Evolutionary conservation across 164 flowering plant genomes (phyloP).

Genomic region (Chimonanthus praecox): DNA sequence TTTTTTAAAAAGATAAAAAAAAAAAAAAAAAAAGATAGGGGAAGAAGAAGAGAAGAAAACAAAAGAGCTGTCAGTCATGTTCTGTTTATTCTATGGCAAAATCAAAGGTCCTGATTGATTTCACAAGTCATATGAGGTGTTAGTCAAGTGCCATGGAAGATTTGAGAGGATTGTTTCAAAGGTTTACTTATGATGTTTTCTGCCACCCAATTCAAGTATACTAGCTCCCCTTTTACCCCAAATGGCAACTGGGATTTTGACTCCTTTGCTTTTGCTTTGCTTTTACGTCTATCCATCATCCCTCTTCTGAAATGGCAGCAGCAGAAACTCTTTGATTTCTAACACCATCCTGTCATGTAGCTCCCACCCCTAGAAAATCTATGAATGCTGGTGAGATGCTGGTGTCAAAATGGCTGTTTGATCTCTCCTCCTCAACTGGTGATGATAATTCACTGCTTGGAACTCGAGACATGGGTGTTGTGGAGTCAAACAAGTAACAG

Average conservation of each 20-base stretch:
- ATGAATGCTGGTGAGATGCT: constrained; percentile 44
- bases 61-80: background rate
- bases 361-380: constrained; percentile 86
- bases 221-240: background rate
- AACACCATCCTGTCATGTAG: constrained; percentile 28
- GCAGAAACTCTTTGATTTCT: too few species aligned
- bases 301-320: too few species aligned
- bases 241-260: background rate
- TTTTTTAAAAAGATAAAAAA: too few species aligned
- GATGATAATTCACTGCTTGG: constrained; percentile 27
- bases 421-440: constrained; percentile 13
- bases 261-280: background rate
- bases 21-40: background rate
- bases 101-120: background rate
- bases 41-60: background rate
- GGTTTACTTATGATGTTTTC: constrained; percentile 11
- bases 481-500: constrained; percentile 22
- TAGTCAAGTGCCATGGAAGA: background rate
- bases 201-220: constrained; percentile 3
- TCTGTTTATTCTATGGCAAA: background rate
- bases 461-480: constrained; percentile 19
- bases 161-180: background rate
- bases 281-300: background rate
- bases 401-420: constrained; percentile 22
- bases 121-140: background rate